Base-by-base conservation (phyloP, 2,329 filamentous ascomycete species). In the Lizonia empirigonia region DNA sequence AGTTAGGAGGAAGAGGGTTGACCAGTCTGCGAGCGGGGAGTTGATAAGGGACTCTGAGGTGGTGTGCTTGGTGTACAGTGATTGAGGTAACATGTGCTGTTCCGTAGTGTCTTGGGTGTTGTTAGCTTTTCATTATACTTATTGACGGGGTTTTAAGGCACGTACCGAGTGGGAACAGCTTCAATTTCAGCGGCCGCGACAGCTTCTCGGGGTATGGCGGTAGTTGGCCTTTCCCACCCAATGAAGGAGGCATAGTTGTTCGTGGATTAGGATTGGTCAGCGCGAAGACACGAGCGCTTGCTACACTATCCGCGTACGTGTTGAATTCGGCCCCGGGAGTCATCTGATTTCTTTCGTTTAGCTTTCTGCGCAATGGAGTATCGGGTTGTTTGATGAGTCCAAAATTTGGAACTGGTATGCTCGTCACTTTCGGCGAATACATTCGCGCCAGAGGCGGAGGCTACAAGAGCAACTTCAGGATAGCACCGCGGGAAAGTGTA, bases 321-420 rank as follows among this genome's bases (percentile, higher is more conserved):
- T 99, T 99, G 82, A 99, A 99, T 72, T 99, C 94, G 56, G 90
- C 91, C 10, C 88, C 84, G 1, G 94, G 93, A 0, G 83, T 87
- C 59, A 86, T 82, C 78, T 80, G 72, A 54, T 76, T 76, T 38
- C 62, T 62, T 13, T 44, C 20, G 26, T 66, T 72, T 55, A 71
- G 72, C 51, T 34, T 36, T 45, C 58, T 57, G 42, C 67, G 58
- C 16, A 75, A 46, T 3, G 67, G 67, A 0, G 68, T 69, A 15
- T 70, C 55, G 8, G 71, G 69, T 59, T 75, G 65, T 49, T 76
- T 76, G 45, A 70, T 74, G 16, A 76, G 62, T 26, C 66, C 60
- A 60, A 74, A 74, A 15, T 67, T 64, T 8, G 74, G 74, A 36
- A 70, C 55, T 13, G 64, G 55, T 19, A 67, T 63, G 9, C 45